Evolutionary conservation across 2,329 filamentous ascomycete species (phyloP).

Genomic region (Botrytis cinerea): DNA sequence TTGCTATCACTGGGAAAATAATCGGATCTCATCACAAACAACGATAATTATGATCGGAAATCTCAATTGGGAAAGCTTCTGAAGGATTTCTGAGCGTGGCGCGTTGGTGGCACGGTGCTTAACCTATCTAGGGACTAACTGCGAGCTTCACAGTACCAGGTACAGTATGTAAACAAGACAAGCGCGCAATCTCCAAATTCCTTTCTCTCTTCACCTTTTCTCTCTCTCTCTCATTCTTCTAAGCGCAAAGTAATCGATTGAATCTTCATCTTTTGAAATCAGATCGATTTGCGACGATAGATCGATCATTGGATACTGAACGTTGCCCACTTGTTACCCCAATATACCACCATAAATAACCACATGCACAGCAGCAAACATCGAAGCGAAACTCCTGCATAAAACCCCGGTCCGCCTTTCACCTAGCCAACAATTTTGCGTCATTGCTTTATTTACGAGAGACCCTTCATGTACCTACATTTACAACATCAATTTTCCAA

Average conservation of each 20-base stretch:
- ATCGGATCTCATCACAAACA: neutral
- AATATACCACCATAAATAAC: neutral
- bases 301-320: neutral
- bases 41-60: neutral
- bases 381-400: constrained; percentile 4
- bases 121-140: constrained; percentile 13
- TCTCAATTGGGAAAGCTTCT: neutral
- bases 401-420: constrained; percentile 11
- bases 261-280: neutral
- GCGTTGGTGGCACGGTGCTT: constrained; percentile 17
- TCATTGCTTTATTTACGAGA: constrained; percentile 9
- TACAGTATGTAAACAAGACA: constrained; percentile 12
- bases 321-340: neutral
- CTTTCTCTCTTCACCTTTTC: neutral
- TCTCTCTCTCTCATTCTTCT: neutral
- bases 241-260: neutral
- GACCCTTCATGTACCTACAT: constrained; percentile 36
- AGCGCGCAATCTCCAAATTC: neutral
- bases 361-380: neutral
- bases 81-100: constrained; percentile 2
- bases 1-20: neutral
- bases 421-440: constrained; percentile 23
- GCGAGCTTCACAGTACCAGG: neutral
- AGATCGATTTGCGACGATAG: neutral
- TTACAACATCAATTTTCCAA: constrained; percentile 35